Evolutionary conservation across 2,329 filamentous ascomycete species (phyloP).

Genomic region (Fonsecaea monophora): DNA sequence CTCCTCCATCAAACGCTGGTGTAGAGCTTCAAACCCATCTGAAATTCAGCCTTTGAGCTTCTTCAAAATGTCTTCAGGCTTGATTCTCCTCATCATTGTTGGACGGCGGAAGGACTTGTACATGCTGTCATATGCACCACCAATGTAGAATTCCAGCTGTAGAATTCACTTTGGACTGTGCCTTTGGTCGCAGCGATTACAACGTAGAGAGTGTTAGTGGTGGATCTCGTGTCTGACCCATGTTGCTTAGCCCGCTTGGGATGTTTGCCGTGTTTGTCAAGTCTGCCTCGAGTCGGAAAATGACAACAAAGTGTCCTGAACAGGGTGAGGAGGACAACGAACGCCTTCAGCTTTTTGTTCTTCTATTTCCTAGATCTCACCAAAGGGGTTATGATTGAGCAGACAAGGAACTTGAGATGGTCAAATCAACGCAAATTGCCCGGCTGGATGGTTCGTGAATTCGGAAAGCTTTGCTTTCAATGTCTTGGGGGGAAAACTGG

Average conservation of each 20-base stretch:
- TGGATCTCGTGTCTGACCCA: too few relatives aligned
- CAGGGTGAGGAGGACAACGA: not conserved
- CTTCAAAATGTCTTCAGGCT: conserved; percentile 7
- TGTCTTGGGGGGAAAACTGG: not conserved
- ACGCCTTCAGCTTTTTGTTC: not conserved
- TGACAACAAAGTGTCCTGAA: conserved; percentile 4
- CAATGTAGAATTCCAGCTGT: too few relatives aligned
- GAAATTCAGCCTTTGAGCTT: too few relatives aligned
- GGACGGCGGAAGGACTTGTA: too few relatives aligned
- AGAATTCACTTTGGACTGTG: too few relatives aligned
- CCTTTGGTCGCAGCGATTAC: too few relatives aligned
- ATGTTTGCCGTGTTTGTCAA: not conserved
- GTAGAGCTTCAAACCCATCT: too few relatives aligned
- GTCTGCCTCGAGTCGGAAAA: not conserved
- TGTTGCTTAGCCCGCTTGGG: not conserved
- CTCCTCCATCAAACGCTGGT: too few relatives aligned
- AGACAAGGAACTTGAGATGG: not conserved
- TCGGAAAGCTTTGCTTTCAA: not conserved
- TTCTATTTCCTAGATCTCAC: not conserved
- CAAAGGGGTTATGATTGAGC: conserved; percentile 2
- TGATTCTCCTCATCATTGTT: conserved; percentile 26
- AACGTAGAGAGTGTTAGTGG: too few relatives aligned
- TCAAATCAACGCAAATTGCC: conserved; percentile 10
- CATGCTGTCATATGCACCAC: too few relatives aligned
- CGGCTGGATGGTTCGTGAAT: conserved; percentile 5